phyloP scores from a whole-genome alignment of 2,329 filamentous ascomycete genomes.

The Albifimbria verrucaria region DNA sequence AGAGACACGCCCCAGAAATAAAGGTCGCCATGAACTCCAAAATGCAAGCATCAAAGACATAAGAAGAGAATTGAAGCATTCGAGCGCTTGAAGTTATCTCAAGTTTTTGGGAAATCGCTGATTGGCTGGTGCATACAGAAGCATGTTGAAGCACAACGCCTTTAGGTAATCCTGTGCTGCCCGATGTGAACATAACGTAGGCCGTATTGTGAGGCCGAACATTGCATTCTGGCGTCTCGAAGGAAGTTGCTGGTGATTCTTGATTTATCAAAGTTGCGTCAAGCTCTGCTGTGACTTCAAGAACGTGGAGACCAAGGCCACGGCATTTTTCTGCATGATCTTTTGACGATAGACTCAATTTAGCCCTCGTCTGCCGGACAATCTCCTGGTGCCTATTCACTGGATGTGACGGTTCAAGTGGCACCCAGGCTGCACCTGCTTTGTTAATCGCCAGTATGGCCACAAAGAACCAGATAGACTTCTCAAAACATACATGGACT shows the following conservation, averaged over 20 bases:
- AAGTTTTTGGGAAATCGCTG: conserved; percentile 4
- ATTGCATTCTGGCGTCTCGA: not conserved
- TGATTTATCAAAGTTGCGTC: not conserved
- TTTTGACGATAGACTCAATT: not conserved
- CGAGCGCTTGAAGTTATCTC: conserved; percentile 5
- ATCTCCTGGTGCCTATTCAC: conserved; percentile 15
- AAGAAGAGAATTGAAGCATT: conserved; percentile 15
- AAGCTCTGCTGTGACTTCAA: not conserved
- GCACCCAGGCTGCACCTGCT: conserved; percentile 13
- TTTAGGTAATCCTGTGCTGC: conserved; percentile 5
- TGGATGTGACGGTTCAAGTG: conserved; percentile 26
- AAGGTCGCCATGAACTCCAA: conserved; percentile 12
- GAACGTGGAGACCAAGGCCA: not conserved
- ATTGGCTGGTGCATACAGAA: conserved; percentile 8
- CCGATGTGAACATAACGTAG: not conserved
- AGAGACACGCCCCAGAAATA: conserved; percentile 6
- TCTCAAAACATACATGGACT: conserved; percentile 13
- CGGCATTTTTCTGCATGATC: not conserved
- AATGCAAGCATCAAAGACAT: conserved; percentile 15
- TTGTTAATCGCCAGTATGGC: conserved; percentile 13
- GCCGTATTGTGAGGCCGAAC: not conserved
- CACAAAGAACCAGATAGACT: conserved; percentile 13
- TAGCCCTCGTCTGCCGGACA: conserved; percentile 4
- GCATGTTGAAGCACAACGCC: conserved; percentile 7
- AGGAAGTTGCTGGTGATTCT: too few species aligned